Evolutionary conservation across 768 basidiomycete species (phyloP), one percentile per base, ranked within the genome.

Genomic region (Suillus ampliporus): DNA sequence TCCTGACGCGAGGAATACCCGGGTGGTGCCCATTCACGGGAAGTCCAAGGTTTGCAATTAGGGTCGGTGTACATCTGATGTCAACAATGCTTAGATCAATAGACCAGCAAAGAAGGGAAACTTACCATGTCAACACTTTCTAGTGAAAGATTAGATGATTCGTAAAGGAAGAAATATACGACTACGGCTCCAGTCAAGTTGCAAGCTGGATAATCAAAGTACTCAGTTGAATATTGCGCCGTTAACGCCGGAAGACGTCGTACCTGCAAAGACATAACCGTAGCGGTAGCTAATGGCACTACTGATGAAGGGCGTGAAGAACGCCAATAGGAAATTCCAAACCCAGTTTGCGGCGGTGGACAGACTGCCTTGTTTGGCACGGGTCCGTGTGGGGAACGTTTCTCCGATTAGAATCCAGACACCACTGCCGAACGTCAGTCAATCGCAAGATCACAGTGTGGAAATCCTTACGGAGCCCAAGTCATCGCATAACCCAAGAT

Each of bases 341-440:
- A 83, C 84, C 82, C 89, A 90, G 73, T 89, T 90, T 37, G 79
- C 75, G 1, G 87, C 82, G 2, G 88, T 89, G 1, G 89, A 81
- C 44, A 92, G 73, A 41, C 88, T 84, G 5, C 84, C 89, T 71
- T 91, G 90, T 71, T 89, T 88, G 5, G 89, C 85, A 59, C 89
- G 83, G 5, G 89, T 89, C 26, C 88, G 80, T 11, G 87, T 90
- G 1, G 89, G 86, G 80, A 90, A 91, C 2, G 88, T 89, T 74
- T 92, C 90, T 41, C 89, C 90, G 61, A 88, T 89, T 21, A 91
- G 79, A 69, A 92, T 90, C 90, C 90, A 92, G 43, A 91, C 74
- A 52, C 89, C 88, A n/a, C 81, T 76, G 58, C 4, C 40, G n/a
- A 56, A 48, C 37, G 43, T 34, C 15, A 58, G 43, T 7, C 51